Base-by-base conservation (phyloP, 345 rosid genomes). In the Gossypium herbaceum region DNA sequence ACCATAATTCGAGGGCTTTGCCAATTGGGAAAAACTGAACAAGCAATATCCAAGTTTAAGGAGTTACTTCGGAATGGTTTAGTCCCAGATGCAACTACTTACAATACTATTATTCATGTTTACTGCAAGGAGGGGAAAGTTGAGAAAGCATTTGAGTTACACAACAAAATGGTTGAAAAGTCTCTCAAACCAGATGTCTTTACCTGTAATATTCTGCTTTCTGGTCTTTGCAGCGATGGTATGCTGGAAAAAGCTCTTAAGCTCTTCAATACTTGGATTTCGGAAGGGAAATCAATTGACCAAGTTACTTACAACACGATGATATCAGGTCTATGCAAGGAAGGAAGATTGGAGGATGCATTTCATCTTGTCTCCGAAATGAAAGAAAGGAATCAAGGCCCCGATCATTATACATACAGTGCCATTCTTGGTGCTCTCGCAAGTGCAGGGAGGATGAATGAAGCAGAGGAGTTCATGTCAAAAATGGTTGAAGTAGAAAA, bases 71-170 rank as follows among this genome's bases (percentile, higher is more conserved):
- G 58, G 81, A 85, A 70, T 74, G 92, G 92, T 79, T 71, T 91
- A 76, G 74, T 88, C 71, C 90, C 92, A 3, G 81, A 88, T 77
- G 97, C 86, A 60, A 90, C 75, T 71, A 91, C 95, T 1, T 88
- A 82, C 75, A 91, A 91, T 71, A 83, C 94, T 3, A 86, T 92
- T 73, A 86, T 92, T 77, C 89, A 79, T 9, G 97, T 97, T 44
- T 91, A 84, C 80, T 92, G 89, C 81, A 80, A 79, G 79, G 92
- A 90, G 77, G 89, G 88, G 63, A 76, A 78, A 15, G 84, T 91
- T 78, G 94, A 91, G 77, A 90, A 92, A 79, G 98, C 95, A 2
- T 92, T 94, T 55, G 88, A 91, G 81, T 89, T 92, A 80, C 84
- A 91, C 80, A 89, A 90, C 72, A 82, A 89, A 77, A 87, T 88